Conservation (phyloP, 768 basidiomycete species). For the Suillus ampliporus region DNA sequence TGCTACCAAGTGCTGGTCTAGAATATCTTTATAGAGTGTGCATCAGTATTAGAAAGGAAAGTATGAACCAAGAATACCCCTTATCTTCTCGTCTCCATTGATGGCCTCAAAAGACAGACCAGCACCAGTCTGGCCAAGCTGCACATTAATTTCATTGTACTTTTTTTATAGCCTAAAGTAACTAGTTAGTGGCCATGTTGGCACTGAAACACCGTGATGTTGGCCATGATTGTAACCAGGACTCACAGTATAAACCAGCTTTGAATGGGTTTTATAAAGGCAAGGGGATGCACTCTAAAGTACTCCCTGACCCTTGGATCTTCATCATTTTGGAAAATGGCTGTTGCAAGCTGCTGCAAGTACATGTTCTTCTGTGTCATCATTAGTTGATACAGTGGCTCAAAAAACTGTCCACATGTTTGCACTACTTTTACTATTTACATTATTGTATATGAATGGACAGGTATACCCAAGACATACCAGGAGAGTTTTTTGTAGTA, state of each 20-base stretch:
- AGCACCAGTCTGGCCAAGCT: slow-evolving; percentile 1
- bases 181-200: not conserved
- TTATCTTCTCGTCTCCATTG: not conserved
- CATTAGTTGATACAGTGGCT: no score
- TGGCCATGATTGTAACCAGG: no score
- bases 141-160: not conserved
- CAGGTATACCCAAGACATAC: no score
- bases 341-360: not conserved
- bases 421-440: no score
- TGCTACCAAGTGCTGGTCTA: not conserved
- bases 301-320: not conserved
- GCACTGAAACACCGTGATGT: not conserved
- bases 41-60: not conserved
- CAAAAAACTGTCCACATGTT: no score
- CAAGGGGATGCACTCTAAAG: not conserved
- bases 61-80: not conserved
- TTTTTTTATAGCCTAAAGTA: not conserved
- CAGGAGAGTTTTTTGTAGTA: no score
- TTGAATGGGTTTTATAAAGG: not conserved
- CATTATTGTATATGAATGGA: no score
- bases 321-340: not conserved
- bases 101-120: not conserved
- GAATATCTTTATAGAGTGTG: not conserved
- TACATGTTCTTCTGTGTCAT: not conserved
- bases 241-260: not conserved